Conservation (phyloP, 768 basidiomycete species). For the Tulasnella sp. region DNA sequence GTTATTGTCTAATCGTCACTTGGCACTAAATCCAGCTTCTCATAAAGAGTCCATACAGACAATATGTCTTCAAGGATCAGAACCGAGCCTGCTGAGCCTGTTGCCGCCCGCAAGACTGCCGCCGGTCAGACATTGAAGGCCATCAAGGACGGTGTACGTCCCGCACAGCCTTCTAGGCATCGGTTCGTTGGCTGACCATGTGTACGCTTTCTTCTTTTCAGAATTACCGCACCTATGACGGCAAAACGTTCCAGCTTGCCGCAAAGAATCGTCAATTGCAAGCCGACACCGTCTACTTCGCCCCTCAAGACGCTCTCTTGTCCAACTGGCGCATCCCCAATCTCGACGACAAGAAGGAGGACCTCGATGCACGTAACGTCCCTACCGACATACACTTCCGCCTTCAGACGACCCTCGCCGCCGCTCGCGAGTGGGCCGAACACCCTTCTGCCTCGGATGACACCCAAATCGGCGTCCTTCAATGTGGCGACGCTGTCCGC, state of each 20-base stretch:
- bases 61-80: neutral
- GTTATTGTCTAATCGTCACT: too few species aligned
- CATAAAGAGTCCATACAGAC: neutral
- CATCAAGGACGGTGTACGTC: neutral
- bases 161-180: neutral
- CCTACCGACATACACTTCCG: constrained; percentile 2
- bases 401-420: neutral
- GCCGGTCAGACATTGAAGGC: neutral
- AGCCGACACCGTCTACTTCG: neutral
- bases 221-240: constrained; percentile 1
- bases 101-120: neutral
- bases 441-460: neutral
- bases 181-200: neutral
- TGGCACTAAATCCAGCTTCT: neutral
- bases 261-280: neutral
- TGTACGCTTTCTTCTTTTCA: neutral
- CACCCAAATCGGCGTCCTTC: constrained; percentile 44
- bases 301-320: neutral
- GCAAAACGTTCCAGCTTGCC: neutral
- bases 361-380: neutral
- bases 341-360: neutral
- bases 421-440: constrained; percentile 1
- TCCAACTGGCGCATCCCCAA: neutral
- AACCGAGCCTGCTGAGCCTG: neutral
- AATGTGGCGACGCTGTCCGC: constrained; percentile 63